Evolutionary conservation across 345 rosid genomes (phyloP).

Genomic region (Bruguiera sexangula): DNA sequence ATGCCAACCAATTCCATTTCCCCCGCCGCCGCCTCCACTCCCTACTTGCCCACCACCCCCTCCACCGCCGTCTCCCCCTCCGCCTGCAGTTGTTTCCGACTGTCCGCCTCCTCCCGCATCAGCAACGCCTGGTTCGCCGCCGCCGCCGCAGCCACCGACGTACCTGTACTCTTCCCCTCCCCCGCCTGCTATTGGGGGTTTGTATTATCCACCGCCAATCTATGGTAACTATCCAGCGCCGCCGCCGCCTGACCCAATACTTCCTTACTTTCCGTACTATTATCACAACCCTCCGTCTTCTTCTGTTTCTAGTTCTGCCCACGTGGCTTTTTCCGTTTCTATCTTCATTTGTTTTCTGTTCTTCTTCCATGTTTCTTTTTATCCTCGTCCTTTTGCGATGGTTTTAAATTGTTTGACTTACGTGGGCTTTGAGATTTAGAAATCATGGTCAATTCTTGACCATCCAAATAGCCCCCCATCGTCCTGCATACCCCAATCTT

Average conservation of each 20-base stretch:
- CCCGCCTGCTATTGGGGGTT: constrained; percentile 17
- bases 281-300: constrained; percentile 19
- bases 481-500: too few relatives aligned
- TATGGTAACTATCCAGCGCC: constrained; percentile 20
- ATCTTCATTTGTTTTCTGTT: background rate
- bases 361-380: background rate
- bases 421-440: too few relatives aligned
- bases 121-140: constrained; percentile 5
- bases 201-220: constrained; percentile 16
- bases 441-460: too few relatives aligned
- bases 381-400: background rate
- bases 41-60: constrained; percentile 31
- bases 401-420: too few relatives aligned
- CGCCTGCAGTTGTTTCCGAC: constrained; percentile 16
- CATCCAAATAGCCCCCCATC: too few relatives aligned
- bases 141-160: constrained; percentile 14
- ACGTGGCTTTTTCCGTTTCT: constrained; percentile 3
- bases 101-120: constrained; percentile 37
- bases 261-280: constrained; percentile 26
- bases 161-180: constrained; percentile 21
- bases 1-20: constrained; percentile 30
- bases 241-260: constrained; percentile 27
- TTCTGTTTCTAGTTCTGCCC: background rate
- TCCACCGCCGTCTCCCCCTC: constrained; percentile 23
- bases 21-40: constrained; percentile 20